Evolutionary conservation across 1,139 yeast species (phyloP), one percentile per base, ranked within the genome.

Genomic region (Scheffersomyces insectosa): DNA sequence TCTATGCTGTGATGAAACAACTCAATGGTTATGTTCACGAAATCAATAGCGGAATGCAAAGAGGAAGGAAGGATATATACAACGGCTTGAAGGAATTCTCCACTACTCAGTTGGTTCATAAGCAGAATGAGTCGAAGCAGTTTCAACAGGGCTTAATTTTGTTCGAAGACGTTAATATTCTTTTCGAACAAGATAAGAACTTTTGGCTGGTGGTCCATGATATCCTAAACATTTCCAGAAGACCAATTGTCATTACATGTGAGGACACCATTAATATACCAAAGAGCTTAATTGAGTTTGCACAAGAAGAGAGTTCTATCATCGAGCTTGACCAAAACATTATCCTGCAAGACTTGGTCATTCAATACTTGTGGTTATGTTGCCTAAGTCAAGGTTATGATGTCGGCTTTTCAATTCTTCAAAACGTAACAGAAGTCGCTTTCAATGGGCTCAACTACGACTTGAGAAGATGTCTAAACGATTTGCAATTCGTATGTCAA

Each of bases 221-320:
- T 45, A 72, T 89, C 12, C 65, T 89, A 32, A 72, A 76, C 33
- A 78, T 80, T 28, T 80, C 95, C 0, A 75, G 91, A 52, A 70
- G 97, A 39, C 98, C 99, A 0, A 78, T 93, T 1, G 76, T 91
- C 1, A 57, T 93, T 25, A 88, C 96, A 0, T 89, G 96, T 54
- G 72, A 75, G 12, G 84, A 83, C 49, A 48, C 75, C 2, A 58
- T 69, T 6, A 72, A 65, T 32, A 66, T 89, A 2, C 96, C 96
- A 0, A 57, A 60, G 25, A 68, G 66, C 36, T 64, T 88, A 6
- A 54, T 79, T 12, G 75, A 79, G 4, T 57, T 72, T 36, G 80
- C 83, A 0, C 45, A 50, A 8, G 71, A 67, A 35, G 79, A 78
- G 36, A 54, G 69, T 8, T 64, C 82, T 0, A 42, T 67, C 55